Evolutionary conservation across 306 rosid species (phyloP).

Genomic region (Styphnolobium japonicum): DNA sequence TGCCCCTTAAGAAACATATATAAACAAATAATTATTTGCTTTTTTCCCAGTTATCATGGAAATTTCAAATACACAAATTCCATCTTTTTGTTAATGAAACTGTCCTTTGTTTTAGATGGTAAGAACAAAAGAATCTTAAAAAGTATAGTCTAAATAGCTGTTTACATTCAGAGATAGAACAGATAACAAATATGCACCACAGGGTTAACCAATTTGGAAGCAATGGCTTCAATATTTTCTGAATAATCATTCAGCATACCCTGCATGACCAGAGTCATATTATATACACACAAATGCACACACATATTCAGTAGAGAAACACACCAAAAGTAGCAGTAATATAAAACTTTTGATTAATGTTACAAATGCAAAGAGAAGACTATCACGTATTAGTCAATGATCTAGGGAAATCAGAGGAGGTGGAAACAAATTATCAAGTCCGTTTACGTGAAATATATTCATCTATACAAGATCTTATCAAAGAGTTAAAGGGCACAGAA

Average conservation of each 20-base stretch:
- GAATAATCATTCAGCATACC: slow-evolving; percentile 66
- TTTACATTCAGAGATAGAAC: slow-evolving; percentile 4
- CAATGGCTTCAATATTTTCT: slow-evolving; percentile 79
- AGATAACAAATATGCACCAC: slow-evolving; percentile 40
- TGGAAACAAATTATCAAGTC: background rate
- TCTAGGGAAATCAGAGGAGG: background rate
- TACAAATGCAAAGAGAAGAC: background rate
- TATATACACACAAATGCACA: slow-evolving; percentile 13
- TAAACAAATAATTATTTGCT: background rate
- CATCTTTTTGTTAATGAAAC: background rate
- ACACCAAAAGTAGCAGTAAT: slow-evolving; percentile 1
- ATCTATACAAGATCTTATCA: background rate
- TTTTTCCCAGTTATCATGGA: background rate
- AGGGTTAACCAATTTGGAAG: slow-evolving; percentile 55
- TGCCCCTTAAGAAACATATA: background rate
- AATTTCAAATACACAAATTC: background rate
- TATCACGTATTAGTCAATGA: background rate
- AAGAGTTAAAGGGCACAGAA: background rate
- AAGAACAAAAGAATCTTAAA: background rate
- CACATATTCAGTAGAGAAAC: slow-evolving; percentile 12
- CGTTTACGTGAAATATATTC: background rate
- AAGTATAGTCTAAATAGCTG: slow-evolving; percentile 1
- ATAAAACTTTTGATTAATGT: background rate
- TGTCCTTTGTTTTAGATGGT: background rate
- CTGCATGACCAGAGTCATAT: slow-evolving; percentile 42